A percentile compares a stretch with the other conserved stretches of the same genome.
phyloP scores from a whole-genome alignment of 1,284 basidiomycete genomes.

The Malassezia globosa region DNA sequence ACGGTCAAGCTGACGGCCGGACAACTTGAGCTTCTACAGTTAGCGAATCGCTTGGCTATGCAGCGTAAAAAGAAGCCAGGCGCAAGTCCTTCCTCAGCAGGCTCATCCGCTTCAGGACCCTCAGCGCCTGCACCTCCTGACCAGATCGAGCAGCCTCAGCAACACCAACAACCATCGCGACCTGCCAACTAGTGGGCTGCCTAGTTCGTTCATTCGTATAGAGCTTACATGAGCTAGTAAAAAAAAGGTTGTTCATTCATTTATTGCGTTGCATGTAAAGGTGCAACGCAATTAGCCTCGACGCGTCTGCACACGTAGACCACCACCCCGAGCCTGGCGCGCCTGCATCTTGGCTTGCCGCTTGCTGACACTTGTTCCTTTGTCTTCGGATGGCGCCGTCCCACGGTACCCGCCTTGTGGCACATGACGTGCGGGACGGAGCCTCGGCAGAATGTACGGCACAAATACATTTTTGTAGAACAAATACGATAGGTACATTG shows the following conservation, averaged over 20 bases:
- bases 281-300: too few species aligned
- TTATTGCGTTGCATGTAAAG: too few species aligned
- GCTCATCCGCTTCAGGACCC: background rate
- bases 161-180: too few species aligned
- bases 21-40: conserved; percentile 40
- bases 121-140: too few species aligned
- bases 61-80: conserved; percentile 24
- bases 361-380: conserved; percentile 23
- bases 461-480: conserved; percentile 34
- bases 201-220: background rate
- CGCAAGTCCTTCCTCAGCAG: background rate
- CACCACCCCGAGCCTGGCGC: conserved; percentile 30
- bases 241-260: too few species aligned
- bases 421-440: conserved; percentile 20
- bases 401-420: too few species aligned
- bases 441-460: conserved; percentile 36
- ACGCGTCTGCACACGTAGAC: conserved; percentile 26
- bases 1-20: conserved; percentile 37
- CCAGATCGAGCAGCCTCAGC: too few species aligned
- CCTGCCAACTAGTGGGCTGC: background rate
- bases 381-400: too few species aligned
- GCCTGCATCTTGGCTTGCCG: conserved; percentile 43
- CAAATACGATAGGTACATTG: conserved; percentile 42
- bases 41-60: conserved; percentile 37
- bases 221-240: too few species aligned